Percentiles rank a stretch among this genome's conserved stretches.
These are phyloP conservation scores for Wickerhamomyces sp. DNA, from an alignment of 1,139 yeast genomes.

Conservation along the genomic window DNA sequence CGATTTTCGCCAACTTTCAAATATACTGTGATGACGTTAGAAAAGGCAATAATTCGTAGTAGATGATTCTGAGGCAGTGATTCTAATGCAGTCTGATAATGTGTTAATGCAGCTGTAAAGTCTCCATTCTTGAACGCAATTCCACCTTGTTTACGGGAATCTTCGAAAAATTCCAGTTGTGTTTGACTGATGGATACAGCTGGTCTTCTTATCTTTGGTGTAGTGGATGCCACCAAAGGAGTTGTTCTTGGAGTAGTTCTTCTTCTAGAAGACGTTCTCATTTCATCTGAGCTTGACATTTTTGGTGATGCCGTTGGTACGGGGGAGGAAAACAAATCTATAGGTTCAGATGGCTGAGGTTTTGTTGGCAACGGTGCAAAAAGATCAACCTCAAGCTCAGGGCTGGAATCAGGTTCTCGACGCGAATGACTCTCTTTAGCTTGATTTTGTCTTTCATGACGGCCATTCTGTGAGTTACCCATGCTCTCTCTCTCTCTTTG, in stretches of 20 bases:
- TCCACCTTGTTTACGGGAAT: slow-evolving; percentile 57
- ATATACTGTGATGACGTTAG: slow-evolving; percentile 72
- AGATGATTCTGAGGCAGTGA: slow-evolving; percentile 65
- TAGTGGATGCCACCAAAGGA: slow-evolving; percentile 7
- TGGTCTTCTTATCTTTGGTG: slow-evolving; percentile 22
- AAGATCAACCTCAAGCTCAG: slow-evolving; percentile 17
- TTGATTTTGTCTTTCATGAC: too few species aligned
- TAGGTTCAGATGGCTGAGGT: slow-evolving; percentile 10
- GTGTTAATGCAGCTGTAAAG: slow-evolving; percentile 58
- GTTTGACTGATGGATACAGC: slow-evolving; percentile 30
- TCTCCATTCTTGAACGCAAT: slow-evolving; percentile 76
- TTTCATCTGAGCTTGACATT: slow-evolving; percentile 6
- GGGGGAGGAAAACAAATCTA: slow-evolving; percentile 15
- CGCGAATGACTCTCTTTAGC: not conserved
- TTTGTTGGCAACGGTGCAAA: slow-evolving; percentile 20
- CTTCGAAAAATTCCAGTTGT: slow-evolving; percentile 43
- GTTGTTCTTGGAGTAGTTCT: slow-evolving; percentile 5
- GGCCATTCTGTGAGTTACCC: too few species aligned
- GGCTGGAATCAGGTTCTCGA: slow-evolving; percentile 8
- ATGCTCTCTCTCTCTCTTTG: too few species aligned
- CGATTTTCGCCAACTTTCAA: slow-evolving; percentile 74
- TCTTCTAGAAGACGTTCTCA: slow-evolving; percentile 17
- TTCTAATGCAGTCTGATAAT: slow-evolving; percentile 58
- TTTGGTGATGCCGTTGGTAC: slow-evolving; percentile 3
- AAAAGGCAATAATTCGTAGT: slow-evolving; percentile 59